phyloP scores from a whole-genome alignment of 768 basidiomycete genomes.

The Boletus rubropictus region DNA sequence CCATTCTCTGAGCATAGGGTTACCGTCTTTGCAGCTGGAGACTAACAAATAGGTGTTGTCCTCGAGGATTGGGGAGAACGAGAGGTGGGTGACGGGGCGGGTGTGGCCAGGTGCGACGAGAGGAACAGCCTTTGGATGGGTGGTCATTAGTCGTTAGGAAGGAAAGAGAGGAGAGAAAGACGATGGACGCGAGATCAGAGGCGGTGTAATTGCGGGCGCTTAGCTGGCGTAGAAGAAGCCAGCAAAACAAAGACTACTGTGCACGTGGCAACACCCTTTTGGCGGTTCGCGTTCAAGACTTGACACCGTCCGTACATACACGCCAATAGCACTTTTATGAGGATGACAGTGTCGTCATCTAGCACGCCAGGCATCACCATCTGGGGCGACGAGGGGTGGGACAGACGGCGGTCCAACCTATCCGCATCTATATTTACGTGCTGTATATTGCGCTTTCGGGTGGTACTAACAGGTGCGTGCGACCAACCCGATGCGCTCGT shows the following conservation, averaged over 20 bases:
- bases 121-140: constrained; percentile 62
- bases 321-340: background rate
- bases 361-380: background rate
- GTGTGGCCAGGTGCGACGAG: constrained; percentile 85
- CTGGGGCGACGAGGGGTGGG: background rate
- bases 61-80: constrained; percentile 81
- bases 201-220: constrained; percentile 37
- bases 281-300: too few relatives aligned
- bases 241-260: background rate
- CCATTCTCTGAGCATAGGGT: constrained; percentile 95
- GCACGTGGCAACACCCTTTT: constrained; percentile 18
- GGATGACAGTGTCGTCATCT: background rate
- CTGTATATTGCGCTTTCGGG: too few relatives aligned
- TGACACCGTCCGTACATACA: background rate
- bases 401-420: background rate
- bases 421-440: too few relatives aligned
- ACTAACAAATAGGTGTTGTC: constrained; percentile 87
- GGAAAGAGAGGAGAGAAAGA: background rate
- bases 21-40: constrained; percentile 98
- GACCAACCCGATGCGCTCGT: too few relatives aligned
- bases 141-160: constrained; percentile 49
- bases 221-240: constrained; percentile 34
- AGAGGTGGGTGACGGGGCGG: constrained; percentile 86
- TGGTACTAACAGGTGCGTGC: too few relatives aligned
- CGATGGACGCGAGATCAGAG: background rate